phyloP scores from a whole-genome alignment of 768 basidiomycete genomes.

The Roridomyces roridus region DNA sequence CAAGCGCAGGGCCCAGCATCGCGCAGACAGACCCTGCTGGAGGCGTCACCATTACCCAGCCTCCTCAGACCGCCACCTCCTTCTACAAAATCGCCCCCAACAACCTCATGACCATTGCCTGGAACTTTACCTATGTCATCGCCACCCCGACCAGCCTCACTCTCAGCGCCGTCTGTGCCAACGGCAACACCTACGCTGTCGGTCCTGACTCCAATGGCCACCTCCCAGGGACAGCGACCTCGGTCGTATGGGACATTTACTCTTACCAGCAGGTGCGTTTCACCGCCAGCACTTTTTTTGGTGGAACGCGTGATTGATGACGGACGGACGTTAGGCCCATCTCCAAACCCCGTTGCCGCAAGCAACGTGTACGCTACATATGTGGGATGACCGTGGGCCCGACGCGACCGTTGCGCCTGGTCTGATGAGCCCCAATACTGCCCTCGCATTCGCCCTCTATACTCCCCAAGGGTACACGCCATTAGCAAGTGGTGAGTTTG shows the following conservation, averaged over 20 bases:
- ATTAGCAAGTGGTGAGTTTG: slow-evolving; percentile 53
- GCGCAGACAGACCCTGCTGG: slow-evolving; percentile 64
- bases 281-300: neutral
- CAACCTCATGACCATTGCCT: slow-evolving; percentile 84
- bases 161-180: slow-evolving; percentile 80
- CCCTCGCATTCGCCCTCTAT: slow-evolving; percentile 84
- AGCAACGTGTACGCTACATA: slow-evolving; percentile 77
- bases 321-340: slow-evolving; percentile 28
- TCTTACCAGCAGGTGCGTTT: slow-evolving; percentile 58
- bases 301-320: neutral
- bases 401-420: slow-evolving; percentile 65
- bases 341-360: slow-evolving; percentile 73
- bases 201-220: slow-evolving; percentile 73
- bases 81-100: slow-evolving; percentile 86
- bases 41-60: slow-evolving; percentile 76
- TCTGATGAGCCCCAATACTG: slow-evolving; percentile 69
- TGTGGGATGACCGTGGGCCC: slow-evolving; percentile 84
- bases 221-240: slow-evolving; percentile 72
- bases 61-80: slow-evolving; percentile 80
- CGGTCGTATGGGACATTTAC: slow-evolving; percentile 82
- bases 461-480: slow-evolving; percentile 76
- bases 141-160: slow-evolving; percentile 78
- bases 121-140: slow-evolving; percentile 84
- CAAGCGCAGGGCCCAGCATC: no score
- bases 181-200: slow-evolving; percentile 90